phyloP scores from a whole-genome alignment of 371 early-diverging fungal genomes.

The Funneliformis caledonium region DNA sequence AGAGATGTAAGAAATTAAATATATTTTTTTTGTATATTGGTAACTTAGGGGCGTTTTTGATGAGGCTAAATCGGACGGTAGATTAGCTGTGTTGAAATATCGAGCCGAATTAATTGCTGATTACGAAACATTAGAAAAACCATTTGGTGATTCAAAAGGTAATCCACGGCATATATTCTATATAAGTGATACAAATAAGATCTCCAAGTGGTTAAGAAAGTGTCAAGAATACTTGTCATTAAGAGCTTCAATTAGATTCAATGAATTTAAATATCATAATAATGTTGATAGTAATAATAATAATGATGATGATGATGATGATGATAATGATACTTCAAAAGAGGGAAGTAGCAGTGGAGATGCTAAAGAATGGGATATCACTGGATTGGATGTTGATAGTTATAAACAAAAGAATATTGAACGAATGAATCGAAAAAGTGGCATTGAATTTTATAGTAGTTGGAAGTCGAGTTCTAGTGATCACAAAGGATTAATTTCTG shows the following conservation, averaged over 20 bases:
- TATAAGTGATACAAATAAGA: not conserved
- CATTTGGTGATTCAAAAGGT: not conserved
- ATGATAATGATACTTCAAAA: not conserved
- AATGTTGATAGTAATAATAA: not conserved
- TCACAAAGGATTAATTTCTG: not conserved
- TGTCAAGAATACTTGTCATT: slow-evolving; percentile 12
- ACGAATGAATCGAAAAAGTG: not conserved
- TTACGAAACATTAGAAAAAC: slow-evolving; percentile 28
- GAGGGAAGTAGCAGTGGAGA: no score
- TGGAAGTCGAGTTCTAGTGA: not conserved
- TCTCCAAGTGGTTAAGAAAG: not conserved
- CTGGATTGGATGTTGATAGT: not conserved
- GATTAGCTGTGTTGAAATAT: slow-evolving; percentile 7
- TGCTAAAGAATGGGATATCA: not conserved
- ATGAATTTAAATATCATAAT: no score
- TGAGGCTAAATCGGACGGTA: slow-evolving; percentile 11
- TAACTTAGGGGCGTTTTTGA: slow-evolving; percentile 10
- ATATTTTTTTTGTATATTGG: not conserved
- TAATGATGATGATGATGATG: not conserved
- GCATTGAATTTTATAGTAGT: not conserved
- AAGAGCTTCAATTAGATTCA: not conserved
- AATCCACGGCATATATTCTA: slow-evolving; percentile 22
- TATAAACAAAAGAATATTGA: not conserved
- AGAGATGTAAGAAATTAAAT: not conserved
- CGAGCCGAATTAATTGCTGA: slow-evolving; percentile 19